Percentiles rank a stretch among this genome's conserved stretches.
Evolutionary conservation across 2,329 filamentous ascomycete species (phyloP).

Genomic region (Chrysosporium queenslandicum): DNA sequence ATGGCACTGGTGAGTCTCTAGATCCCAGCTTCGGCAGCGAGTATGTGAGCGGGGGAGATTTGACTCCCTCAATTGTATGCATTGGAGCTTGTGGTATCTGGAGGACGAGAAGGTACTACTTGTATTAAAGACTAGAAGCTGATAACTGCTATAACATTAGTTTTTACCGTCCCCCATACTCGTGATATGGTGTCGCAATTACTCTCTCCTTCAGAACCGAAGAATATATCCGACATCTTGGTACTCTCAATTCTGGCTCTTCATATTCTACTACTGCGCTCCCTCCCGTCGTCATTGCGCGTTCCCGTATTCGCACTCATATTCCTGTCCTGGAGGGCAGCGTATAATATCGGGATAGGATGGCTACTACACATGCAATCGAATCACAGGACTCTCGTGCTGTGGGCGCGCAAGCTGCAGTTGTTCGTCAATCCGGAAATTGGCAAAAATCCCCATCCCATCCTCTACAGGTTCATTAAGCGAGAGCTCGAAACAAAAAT

Average conservation of each 20-base stretch:
- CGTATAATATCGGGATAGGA: constrained; percentile 91
- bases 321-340: constrained; percentile 85
- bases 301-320: constrained; percentile 68
- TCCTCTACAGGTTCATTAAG: constrained; percentile 74
- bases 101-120: too few species aligned
- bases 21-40: background rate
- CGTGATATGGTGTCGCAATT: constrained; percentile 99
- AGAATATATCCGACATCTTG: constrained; percentile 77
- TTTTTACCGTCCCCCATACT: constrained; percentile 89
- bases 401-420: constrained; percentile 75
- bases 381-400: constrained; percentile 71
- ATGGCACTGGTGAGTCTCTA: constrained; percentile 66
- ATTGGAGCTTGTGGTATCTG: too few species aligned
- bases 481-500: constrained; percentile 91
- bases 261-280: constrained; percentile 64
- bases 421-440: constrained; percentile 75
- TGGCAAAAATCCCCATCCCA: constrained; percentile 73
- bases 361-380: constrained; percentile 83
- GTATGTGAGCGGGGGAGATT: background rate
- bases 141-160: constrained; percentile 40
- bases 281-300: constrained; percentile 58
- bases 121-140: too few species aligned
- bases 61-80: too few species aligned
- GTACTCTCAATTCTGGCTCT: constrained; percentile 68
- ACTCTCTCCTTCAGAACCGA: constrained; percentile 85